Evolutionary conservation across 1,284 basidiomycete species (phyloP).

Genomic region (Puccinia polysora): DNA sequence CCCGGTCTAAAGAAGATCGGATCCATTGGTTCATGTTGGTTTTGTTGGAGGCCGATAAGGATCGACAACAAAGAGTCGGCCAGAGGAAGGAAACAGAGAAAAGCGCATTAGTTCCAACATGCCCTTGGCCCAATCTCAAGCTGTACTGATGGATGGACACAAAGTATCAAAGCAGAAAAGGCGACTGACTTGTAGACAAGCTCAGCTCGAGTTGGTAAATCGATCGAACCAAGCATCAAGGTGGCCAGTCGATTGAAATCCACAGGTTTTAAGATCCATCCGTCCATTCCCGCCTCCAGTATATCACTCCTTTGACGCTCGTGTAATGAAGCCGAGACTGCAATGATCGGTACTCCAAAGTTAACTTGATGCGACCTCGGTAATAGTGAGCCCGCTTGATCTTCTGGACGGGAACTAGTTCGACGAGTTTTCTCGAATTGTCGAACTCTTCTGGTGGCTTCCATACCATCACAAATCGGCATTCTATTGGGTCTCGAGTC

Average conservation of each 20-base stretch:
- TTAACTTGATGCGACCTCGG: conserved; percentile 60
- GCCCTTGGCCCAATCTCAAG: neutral
- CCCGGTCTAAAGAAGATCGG: conserved; percentile 45
- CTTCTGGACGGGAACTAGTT: conserved; percentile 30
- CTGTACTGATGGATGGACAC: neutral
- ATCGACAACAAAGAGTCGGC: too few species aligned
- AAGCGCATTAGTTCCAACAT: conserved; percentile 3
- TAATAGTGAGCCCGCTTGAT: conserved; percentile 44
- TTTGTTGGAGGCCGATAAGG: too few species aligned
- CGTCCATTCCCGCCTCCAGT: conserved; percentile 65
- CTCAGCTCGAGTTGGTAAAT: conserved; percentile 46
- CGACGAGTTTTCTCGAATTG: conserved; percentile 44
- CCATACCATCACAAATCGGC: conserved; percentile 49
- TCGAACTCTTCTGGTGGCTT: conserved; percentile 49
- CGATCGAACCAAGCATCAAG: conserved; percentile 48
- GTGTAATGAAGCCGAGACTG: conserved; percentile 71
- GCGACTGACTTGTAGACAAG: conserved; percentile 49
- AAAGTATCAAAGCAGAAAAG: neutral
- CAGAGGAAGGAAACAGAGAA: neutral
- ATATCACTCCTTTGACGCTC: conserved; percentile 64
- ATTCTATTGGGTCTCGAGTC: conserved; percentile 32
- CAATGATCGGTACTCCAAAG: conserved; percentile 72
- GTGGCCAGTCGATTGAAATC: conserved; percentile 59
- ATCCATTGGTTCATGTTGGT: too few species aligned
- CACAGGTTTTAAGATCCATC: conserved; percentile 81